Base-by-base conservation (phyloP, 257 asterid species). In the Fraxinus excelsior region DNA sequence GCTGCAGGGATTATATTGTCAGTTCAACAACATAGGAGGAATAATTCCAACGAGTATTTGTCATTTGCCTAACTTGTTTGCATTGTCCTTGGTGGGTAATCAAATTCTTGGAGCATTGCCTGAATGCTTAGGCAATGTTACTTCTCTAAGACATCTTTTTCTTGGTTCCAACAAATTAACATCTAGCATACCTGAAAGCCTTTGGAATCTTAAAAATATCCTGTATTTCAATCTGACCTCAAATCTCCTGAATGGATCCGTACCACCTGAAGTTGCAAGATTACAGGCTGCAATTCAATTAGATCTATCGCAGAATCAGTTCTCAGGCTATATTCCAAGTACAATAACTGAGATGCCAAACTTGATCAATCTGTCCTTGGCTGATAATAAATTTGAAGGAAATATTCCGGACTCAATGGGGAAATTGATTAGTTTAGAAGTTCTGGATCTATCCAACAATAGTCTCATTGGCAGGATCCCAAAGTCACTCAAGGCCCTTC, bases 391-490 rank as follows among this genome's bases (percentile, higher is more conserved):
- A 0, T 38, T 80, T 0, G 58, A 74, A 28, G 79, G 83, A 23
- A 11, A 53, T 0, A 79, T 79, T 6, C 82, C 79, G 1, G 51
- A 35, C 10, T 46, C 79, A 5, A 35, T 79, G 2, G 71, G 14
- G 1, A 26, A 29, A 11, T 67, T 79, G 67, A 16, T 53, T 28
- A 79, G 11, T 53, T 56, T 79, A 60, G 78, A 73, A 68, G 2
- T 11, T 4, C 18, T 73, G 7, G 65, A 67, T 26, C 16, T 73
- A 7, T 74, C 72, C 23, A 31, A 68, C 7, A 79, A 74, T 72
- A 67, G n/a, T 11, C 56, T 79, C 18, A 74, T 79, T 3, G 83
- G 83, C 5, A 31, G n/a, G 19, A 79, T 74, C 38, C 75, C 72
- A 11, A 4, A 0, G 40, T 25, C 70, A 28, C 29, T 74, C 49